phyloP scores from a whole-genome alignment of 2,329 filamentous ascomycete species.

The Blastomyces parvus region DNA sequence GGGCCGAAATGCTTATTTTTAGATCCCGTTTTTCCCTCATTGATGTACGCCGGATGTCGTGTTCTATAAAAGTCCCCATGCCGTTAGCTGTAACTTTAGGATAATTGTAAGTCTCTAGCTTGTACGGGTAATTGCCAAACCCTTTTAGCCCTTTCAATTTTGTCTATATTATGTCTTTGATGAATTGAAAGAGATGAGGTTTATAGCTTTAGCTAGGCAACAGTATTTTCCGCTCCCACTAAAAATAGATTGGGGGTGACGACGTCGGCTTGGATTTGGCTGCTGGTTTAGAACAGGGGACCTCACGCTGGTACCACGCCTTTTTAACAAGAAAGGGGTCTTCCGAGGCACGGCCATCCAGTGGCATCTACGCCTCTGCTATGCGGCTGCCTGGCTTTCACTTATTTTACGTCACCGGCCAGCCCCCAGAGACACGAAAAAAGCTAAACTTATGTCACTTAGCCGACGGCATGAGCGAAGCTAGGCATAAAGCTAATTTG shows the following conservation, averaged over 20 bases:
- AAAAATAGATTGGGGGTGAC: neutral
- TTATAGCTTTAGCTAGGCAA: too few species aligned
- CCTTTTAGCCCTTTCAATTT: too few species aligned
- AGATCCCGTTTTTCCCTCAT: neutral
- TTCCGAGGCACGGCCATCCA: neutral
- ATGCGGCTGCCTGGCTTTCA: neutral
- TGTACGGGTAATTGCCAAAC: too few species aligned
- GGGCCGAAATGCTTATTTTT: neutral
- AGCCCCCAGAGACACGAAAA: neutral
- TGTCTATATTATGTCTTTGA: too few species aligned
- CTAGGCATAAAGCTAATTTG: neutral
- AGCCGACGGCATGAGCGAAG: neutral
- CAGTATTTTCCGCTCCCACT: too few species aligned
- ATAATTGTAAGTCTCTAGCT: too few species aligned
- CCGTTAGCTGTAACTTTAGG: too few species aligned
- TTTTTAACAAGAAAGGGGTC: neutral
- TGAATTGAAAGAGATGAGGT: too few species aligned
- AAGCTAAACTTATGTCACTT: neutral
- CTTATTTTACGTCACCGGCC: too few species aligned
- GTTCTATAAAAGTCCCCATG: too few species aligned
- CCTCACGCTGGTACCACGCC: neutral
- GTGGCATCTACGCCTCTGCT: neutral
- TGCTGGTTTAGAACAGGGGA: too few species aligned
- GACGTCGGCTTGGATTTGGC: neutral
- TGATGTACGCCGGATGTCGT: too few species aligned